Evolutionary conservation across 805 yeast genomes (phyloP).

Genomic region (Candida nanaspora): DNA sequence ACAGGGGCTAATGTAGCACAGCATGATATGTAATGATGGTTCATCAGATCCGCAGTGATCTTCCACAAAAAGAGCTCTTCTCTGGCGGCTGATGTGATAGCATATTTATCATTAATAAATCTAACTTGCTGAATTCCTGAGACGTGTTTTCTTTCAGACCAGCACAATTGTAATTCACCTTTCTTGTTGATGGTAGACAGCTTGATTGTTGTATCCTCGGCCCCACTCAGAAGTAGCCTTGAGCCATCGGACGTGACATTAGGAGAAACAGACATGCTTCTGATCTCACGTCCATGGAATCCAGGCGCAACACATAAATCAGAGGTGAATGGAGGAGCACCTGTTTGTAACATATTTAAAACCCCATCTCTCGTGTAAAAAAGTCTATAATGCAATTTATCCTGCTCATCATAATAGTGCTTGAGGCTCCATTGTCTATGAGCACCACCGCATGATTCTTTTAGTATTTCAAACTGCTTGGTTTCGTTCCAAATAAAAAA

Average conservation of each 20-base stretch:
- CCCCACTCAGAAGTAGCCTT: constrained; percentile 59
- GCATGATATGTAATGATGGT: constrained; percentile 33
- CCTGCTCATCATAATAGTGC: constrained; percentile 11
- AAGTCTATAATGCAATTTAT: constrained; percentile 32
- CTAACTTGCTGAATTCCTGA: constrained; percentile 80
- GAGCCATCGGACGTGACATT: constrained; percentile 20
- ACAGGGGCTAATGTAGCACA: constrained; percentile 48
- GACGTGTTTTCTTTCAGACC: constrained; percentile 74
- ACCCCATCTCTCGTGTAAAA: constrained; percentile 53
- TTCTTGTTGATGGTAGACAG: constrained; percentile 35
- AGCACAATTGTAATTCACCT: constrained; percentile 40
- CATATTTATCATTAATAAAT: constrained; percentile 43
- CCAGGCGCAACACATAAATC: constrained; percentile 44
- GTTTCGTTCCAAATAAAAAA: constrained; percentile 84
- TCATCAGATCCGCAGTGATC: constrained; percentile 26
- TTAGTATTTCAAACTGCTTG: constrained; percentile 57
- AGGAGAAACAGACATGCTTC: constrained; percentile 59
- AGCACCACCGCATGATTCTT: constrained; percentile 83
- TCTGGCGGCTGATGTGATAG: constrained; percentile 65
- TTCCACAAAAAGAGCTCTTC: constrained; percentile 88
- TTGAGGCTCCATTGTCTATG: constrained; percentile 74
- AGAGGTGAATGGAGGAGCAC: constrained; percentile 5
- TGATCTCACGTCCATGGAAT: constrained; percentile 86
- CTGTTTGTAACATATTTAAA: constrained; percentile 32
- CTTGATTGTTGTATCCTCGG: constrained; percentile 81